Base-by-base conservation (phyloP, 352 stramenopile genomes). In the Globisporangium okanoganense region DNA sequence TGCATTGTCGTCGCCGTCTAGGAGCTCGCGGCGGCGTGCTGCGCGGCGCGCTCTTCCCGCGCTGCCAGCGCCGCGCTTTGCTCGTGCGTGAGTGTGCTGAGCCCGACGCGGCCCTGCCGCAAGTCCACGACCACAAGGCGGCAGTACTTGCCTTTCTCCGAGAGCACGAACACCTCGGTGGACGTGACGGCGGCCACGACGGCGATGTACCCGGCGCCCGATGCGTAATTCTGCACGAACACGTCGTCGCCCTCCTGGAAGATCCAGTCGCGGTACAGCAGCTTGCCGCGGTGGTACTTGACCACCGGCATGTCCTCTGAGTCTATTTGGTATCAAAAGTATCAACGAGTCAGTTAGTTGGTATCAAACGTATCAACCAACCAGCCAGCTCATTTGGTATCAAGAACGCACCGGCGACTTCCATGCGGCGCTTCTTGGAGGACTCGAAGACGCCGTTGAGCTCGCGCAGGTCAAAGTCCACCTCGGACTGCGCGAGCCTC, bases 241-340 rank as follows among this genome's bases (percentile, higher is more conserved):
- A 94, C 70, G 45, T 92, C 82, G 58, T 94, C 85, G 56, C 82
- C 82, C 62, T 94, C 82, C 40, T 94, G 78, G 61, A 90, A 86
- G 56, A 94, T 71, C 64, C 65, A 76, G 58, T 92, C 82, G 58
- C 73, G 78, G 53, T 94, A 94, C 48, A 94, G 63, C 38, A 94
- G 71, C 59, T 87, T 90, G 60, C 81, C 78, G 53, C 81, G 78
- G 58, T 91, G 82, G 70, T 87, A 88, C 41, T 85, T 82, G 38
- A 71, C 78, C 38, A 85, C 70, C 16, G 73, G 70, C 16, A 76
- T 63, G 35, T 79, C 60, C 55, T 71, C 66, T 20, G 63, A 61
- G 43, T 80, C 72, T 82, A 58, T 52, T 60, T 35, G 58, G 64
- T 25, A 54, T 45, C 48, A 54, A 31, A 40, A 41, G 18, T 27